These are phyloP conservation scores for Pseudocercospora fijiensis DNA, from an alignment of 2,329 filamentous ascomycete species.

Conservation along the genomic window DNA sequence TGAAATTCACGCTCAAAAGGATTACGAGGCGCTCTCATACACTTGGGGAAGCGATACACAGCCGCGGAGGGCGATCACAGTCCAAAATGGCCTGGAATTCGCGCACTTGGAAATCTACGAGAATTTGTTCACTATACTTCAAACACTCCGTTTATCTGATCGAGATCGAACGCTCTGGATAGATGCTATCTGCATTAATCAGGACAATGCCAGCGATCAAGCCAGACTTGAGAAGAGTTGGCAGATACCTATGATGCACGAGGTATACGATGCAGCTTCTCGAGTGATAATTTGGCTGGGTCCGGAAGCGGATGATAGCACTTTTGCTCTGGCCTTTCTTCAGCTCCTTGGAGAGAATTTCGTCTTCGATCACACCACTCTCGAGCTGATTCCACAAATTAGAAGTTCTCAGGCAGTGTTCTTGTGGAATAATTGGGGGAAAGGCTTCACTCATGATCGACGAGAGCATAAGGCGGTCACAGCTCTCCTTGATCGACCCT, in stretches of 20 bases:
- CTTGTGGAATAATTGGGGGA: not conserved
- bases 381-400: not conserved
- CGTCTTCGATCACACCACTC: not conserved
- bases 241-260: slow-evolving; percentile 20
- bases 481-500: not conserved
- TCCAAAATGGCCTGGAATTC: not conserved
- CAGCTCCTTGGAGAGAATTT: not conserved
- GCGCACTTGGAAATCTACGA: not conserved
- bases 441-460: not conserved
- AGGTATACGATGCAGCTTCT: slow-evolving; percentile 16
- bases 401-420: not conserved
- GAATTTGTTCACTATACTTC: slow-evolving; percentile 11
- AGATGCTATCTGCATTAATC: slow-evolving; percentile 26
- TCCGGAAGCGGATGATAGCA: not conserved
- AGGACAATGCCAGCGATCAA: slow-evolving; percentile 14
- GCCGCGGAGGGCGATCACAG: not conserved
- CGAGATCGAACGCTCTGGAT: slow-evolving; percentile 13
- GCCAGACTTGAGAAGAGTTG: not conserved
- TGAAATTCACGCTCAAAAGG: not conserved
- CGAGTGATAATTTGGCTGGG: slow-evolving; percentile 21
- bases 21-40: slow-evolving; percentile 14
- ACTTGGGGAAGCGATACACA: slow-evolving; percentile 8
- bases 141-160: not conserved
- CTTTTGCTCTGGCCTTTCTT: slow-evolving; percentile 1
- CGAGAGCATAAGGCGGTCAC: not conserved